These are phyloP conservation scores for Beta macrorhiza DNA, from an alignment of 179 eudicot species.

Conservation along the genomic window DNA sequence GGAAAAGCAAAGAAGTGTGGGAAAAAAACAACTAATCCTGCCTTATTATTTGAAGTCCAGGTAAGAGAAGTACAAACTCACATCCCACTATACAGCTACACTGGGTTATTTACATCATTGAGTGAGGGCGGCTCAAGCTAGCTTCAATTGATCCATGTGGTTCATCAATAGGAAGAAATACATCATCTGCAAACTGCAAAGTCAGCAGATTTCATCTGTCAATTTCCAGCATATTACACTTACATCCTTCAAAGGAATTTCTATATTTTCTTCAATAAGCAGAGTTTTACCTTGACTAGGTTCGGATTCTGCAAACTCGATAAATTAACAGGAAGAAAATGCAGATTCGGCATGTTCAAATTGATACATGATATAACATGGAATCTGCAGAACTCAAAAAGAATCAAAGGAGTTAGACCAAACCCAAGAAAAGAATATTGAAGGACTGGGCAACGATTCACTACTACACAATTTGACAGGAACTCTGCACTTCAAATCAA, in stretches of 20 bases:
- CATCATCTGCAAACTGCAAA: slow-evolving; percentile 86
- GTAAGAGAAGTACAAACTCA: neutral
- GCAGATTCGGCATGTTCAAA: slow-evolving; percentile 91
- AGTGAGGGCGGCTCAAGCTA: slow-evolving; percentile 66
- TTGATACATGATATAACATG: slow-evolving; percentile 62
- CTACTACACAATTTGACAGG: too few species aligned
- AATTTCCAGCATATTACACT: neutral
- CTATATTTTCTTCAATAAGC: neutral
- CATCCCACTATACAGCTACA: neutral
- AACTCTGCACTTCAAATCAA: neutral
- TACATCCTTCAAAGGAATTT: too few species aligned
- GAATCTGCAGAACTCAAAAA: slow-evolving; percentile 48
- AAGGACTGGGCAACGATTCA: too few species aligned
- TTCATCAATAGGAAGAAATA: slow-evolving; percentile 85
- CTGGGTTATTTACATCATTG: slow-evolving; percentile 48
- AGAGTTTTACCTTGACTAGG: slow-evolving; percentile 67
- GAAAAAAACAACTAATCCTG: neutral
- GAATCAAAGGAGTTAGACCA: slow-evolving; percentile 2
- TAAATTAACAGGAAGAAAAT: slow-evolving; percentile 84
- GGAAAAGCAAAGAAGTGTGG: neutral
- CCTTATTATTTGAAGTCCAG: neutral
- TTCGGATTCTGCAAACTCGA: slow-evolving; percentile 64
- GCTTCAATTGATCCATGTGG: slow-evolving; percentile 97
- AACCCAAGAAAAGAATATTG: neutral
- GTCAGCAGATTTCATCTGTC: slow-evolving; percentile 1